Evolutionary conservation across 495 filamentous ascomycete species (phyloP).

Genomic region (Xylaria telfairii): DNA sequence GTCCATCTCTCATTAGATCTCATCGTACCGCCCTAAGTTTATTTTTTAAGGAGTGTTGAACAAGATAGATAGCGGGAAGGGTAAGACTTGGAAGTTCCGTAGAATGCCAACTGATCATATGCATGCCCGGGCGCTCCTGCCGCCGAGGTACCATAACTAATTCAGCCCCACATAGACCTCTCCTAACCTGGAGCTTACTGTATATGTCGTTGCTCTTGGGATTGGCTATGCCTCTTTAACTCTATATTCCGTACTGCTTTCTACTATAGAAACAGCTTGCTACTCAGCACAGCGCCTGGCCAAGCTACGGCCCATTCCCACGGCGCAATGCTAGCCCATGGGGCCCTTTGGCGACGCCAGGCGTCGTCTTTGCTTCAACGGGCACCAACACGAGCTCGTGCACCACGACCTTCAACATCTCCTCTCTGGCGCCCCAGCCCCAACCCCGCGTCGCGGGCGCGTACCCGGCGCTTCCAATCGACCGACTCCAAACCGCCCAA

Average conservation of each 20-base stretch:
- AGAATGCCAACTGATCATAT: background rate
- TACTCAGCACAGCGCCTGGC: background rate
- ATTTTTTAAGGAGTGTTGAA: background rate
- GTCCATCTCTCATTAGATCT: background rate
- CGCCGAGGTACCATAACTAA: no score
- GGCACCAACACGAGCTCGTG: background rate
- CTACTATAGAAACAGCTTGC: background rate
- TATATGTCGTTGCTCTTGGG: no score
- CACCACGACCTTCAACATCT: background rate
- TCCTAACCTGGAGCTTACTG: no score
- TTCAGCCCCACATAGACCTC: no score
- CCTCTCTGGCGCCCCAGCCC: conserved; percentile 9
- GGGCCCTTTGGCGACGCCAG: conserved; percentile 27
- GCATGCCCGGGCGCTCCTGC: no score
- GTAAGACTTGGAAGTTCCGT: background rate
- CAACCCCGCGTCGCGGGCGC: conserved; percentile 8
- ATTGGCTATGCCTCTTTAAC: no score
- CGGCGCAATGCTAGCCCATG: conserved; percentile 20
- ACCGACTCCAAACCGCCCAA: background rate
- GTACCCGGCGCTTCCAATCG: conserved; percentile 31
- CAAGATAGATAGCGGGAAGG: background rate
- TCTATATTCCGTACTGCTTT: no score
- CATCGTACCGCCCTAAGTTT: background rate
- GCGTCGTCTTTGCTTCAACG: conserved; percentile 21
- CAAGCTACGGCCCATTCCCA: conserved; percentile 8